A percentile compares a stretch with the other conserved stretches of the same genome.
Conservation (phyloP, 2,329 filamentous ascomycete species). For the Chaetomiaceae sp. region DNA sequence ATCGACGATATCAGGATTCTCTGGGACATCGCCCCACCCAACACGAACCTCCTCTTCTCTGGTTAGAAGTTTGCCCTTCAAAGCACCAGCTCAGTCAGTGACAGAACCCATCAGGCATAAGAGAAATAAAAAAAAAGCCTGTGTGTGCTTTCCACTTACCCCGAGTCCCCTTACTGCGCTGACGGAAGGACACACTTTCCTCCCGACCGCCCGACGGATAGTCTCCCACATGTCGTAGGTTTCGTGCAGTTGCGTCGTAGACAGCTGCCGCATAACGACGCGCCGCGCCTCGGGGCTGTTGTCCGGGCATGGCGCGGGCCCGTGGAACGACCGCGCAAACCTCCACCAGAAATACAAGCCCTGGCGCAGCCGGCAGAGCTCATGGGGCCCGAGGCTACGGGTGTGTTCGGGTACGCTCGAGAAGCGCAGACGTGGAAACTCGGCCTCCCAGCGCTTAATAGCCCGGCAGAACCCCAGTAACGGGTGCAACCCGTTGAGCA, state of each 20-base stretch:
- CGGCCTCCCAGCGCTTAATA: conserved; percentile 38
- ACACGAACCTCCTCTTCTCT: conserved; percentile 26
- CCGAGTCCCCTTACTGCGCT: conserved; percentile 5
- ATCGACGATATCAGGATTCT: conserved; percentile 32
- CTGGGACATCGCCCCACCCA: conserved; percentile 29
- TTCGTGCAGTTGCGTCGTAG: conserved; percentile 43
- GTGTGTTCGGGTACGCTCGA: conserved; percentile 40
- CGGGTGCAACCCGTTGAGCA: neutral
- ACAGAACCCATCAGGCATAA: neutral
- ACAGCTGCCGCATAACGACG: conserved; percentile 42
- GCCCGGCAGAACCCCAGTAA: conserved; percentile 33
- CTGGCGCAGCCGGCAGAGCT: conserved; percentile 45
- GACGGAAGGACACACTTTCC: conserved; percentile 45
- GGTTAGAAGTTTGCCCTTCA: conserved; percentile 24
- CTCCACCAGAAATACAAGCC: conserved; percentile 54
- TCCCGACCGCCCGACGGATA: conserved; percentile 41
- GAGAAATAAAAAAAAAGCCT: neutral
- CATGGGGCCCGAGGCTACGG: conserved; percentile 40
- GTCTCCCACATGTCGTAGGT: conserved; percentile 43
- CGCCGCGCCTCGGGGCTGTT: conserved; percentile 35
- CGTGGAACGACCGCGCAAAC: conserved; percentile 50
- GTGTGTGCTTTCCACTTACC: conserved; percentile 10
- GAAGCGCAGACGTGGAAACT: conserved; percentile 38
- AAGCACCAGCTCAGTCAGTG: neutral
- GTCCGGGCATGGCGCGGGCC: conserved; percentile 32